Conservation (phyloP, 768 basidiomycete species). For the Calvatia gigantea region DNA sequence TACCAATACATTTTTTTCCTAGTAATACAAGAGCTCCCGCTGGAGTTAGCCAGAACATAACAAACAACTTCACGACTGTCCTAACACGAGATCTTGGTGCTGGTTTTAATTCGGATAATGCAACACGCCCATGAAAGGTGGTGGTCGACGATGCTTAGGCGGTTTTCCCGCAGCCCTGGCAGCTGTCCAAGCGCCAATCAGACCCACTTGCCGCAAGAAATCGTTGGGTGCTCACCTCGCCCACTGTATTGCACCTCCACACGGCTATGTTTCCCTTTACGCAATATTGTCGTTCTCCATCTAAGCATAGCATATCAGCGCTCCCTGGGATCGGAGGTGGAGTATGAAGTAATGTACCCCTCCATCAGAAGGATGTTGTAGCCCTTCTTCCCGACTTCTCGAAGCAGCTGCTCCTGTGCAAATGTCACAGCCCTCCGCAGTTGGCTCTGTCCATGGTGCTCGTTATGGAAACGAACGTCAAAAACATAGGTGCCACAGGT, state of each 20-base stretch:
- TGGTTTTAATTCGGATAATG: constrained; percentile 28
- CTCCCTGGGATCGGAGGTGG: not conserved
- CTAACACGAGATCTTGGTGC: constrained; percentile 14
- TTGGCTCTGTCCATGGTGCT: constrained; percentile 41
- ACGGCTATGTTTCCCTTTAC: constrained; percentile 58
- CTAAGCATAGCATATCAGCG: constrained; percentile 29
- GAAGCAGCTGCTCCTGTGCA: constrained; percentile 60
- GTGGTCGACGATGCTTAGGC: constrained; percentile 36
- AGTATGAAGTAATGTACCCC: constrained; percentile 41
- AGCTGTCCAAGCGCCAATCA: constrained; percentile 28
- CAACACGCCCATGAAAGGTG: constrained; percentile 69
- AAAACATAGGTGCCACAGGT: constrained; percentile 62
- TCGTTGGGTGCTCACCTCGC: constrained; percentile 38
- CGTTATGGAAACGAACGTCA: constrained; percentile 41
- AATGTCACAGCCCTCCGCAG: constrained; percentile 54
- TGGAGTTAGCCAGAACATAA: not conserved
- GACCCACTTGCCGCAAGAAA: constrained; percentile 9
- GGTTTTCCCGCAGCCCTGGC: constrained; percentile 52
- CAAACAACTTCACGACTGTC: not conserved
- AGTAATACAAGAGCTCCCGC: constrained; percentile 1
- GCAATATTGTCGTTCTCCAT: constrained; percentile 65
- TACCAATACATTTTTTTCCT: not conserved
- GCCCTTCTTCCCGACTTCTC: constrained; percentile 48
- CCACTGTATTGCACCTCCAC: constrained; percentile 69
- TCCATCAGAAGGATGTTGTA: constrained; percentile 66